Conservation (phyloP, 164 flowering plant genomes). For the Sedum album region DNA sequence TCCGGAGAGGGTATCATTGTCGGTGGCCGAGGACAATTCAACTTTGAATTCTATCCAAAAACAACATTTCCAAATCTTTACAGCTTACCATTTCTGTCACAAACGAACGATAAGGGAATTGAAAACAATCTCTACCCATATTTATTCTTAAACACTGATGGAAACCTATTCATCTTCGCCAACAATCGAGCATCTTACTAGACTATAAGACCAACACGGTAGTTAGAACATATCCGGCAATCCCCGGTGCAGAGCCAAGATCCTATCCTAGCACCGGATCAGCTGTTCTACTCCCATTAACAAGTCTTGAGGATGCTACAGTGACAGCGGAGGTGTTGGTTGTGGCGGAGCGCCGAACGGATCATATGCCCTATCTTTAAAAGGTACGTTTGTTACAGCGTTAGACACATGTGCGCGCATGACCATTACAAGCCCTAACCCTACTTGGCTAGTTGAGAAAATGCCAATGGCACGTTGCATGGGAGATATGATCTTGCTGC, state of each 20-base stretch:
- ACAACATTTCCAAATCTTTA: neutral
- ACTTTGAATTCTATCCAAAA: too few relatives aligned
- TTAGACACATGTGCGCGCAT: constrained; percentile 39
- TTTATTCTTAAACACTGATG: too few relatives aligned
- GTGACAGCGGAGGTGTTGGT: constrained; percentile 34
- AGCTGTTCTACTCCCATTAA: constrained; percentile 38
- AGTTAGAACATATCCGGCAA: constrained; percentile 23
- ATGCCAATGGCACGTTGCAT: constrained; percentile 39
- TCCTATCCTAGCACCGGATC: constrained; percentile 51
- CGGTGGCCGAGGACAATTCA: too few relatives aligned
- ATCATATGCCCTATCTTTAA: constrained; percentile 13
- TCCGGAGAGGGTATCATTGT: constrained; percentile 30
- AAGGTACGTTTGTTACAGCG: constrained; percentile 20
- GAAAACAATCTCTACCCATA: too few relatives aligned
- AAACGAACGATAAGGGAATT: too few relatives aligned
- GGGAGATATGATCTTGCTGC: constrained; percentile 40
- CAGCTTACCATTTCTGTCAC: constrained; percentile 29
- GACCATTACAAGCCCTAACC: constrained; percentile 31
- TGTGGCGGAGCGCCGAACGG: constrained; percentile 54
- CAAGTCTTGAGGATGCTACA: neutral
- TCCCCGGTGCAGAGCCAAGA: constrained; percentile 36
- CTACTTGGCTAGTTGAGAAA: constrained; percentile 40
- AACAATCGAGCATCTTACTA: too few relatives aligned
- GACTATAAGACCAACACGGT: constrained; percentile 30
- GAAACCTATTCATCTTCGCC: too few relatives aligned